A percentile compares a stretch with the other conserved stretches of the same genome.
These are phyloP conservation scores for Pyricularia sp. DNA, from an alignment of 2,329 filamentous ascomycete species.

Conservation along the genomic window DNA sequence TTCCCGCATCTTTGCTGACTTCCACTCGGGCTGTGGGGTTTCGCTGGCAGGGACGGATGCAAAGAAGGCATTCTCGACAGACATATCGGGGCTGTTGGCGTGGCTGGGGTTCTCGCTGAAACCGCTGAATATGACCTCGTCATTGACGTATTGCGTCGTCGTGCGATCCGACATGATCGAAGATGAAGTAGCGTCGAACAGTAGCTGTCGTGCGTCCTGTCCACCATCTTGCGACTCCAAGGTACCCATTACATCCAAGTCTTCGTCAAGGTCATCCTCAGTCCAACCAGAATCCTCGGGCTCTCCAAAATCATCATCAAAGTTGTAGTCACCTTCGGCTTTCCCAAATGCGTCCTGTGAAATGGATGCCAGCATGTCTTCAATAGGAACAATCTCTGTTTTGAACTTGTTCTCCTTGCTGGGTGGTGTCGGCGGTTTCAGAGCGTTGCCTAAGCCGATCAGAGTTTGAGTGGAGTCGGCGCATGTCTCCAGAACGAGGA, in stretches of 20 bases:
- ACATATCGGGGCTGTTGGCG: conserved; percentile 32
- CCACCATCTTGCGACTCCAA: conserved; percentile 8
- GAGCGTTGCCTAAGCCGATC: conserved; percentile 61
- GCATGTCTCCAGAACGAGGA: conserved; percentile 86
- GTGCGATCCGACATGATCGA: conserved; percentile 27
- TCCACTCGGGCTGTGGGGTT: conserved; percentile 65
- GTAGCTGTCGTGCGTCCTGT: conserved; percentile 25
- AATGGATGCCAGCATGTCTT: conserved; percentile 83
- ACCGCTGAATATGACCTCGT: conserved; percentile 36
- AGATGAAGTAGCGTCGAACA: conserved; percentile 26
- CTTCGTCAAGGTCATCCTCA: conserved; percentile 1
- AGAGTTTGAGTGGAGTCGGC: conserved; percentile 94
- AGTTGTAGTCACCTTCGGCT: conserved; percentile 47
- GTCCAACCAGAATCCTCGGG: conserved; percentile 12
- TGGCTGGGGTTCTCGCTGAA: background rate
- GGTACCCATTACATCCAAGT: background rate
- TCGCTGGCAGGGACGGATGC: conserved; percentile 45
- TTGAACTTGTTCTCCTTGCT: conserved; percentile 75
- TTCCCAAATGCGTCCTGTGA: conserved; percentile 69
- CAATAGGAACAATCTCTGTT: conserved; percentile 71
- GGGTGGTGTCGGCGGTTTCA: conserved; percentile 72
- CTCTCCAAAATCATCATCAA: conserved; percentile 48
- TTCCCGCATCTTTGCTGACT: conserved; percentile 59
- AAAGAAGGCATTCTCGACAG: conserved; percentile 71
- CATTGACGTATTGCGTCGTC: conserved; percentile 26